Percentiles rank a stretch among this genome's conserved stretches.
phyloP scores from a whole-genome alignment of 371 early-diverging fungal species.

The Rhizopus arrhizus region DNA sequence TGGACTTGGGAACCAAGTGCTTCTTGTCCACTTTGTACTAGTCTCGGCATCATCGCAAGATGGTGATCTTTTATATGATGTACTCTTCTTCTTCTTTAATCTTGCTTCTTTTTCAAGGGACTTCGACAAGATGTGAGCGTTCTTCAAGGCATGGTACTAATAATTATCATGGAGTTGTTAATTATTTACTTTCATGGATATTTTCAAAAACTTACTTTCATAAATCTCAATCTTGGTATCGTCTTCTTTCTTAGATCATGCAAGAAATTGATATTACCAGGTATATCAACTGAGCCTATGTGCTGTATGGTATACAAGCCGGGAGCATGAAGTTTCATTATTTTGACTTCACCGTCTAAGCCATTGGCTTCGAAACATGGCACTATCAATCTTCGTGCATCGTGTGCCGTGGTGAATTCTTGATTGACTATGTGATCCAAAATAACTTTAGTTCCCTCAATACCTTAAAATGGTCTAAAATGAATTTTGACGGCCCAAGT shows the following conservation, averaged over 20 bases:
- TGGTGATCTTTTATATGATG: background rate
- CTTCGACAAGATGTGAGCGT: background rate
- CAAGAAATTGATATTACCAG: background rate
- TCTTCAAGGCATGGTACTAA: conserved; percentile 8
- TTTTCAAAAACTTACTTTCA: conserved; percentile 11
- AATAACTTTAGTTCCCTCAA: conserved; percentile 2
- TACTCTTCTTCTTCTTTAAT: conserved; percentile 1
- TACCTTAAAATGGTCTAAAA: conserved; percentile 10
- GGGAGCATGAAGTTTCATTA: conserved; percentile 13
- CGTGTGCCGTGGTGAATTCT: background rate
- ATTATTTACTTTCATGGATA: background rate
- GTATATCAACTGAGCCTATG: conserved; percentile 5
- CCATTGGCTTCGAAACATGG: conserved; percentile 24
- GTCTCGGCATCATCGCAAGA: conserved; percentile 2
- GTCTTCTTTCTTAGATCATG: conserved; percentile 3
- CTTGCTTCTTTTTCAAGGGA: conserved; percentile 8
- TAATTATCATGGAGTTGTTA: background rate
- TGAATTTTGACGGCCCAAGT: background rate
- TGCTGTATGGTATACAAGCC: conserved; percentile 12
- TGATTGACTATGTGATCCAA: background rate
- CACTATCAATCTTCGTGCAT: conserved; percentile 7
- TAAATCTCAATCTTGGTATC: conserved; percentile 8
- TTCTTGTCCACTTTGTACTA: conserved; percentile 4
- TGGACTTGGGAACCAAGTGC: conserved; percentile 8
- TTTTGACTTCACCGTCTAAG: conserved; percentile 21